Evolutionary conservation across 495 filamentous ascomycete genomes (phyloP), one percentile per base, ranked within the genome.

Genomic region (Xylaria nigripes): DNA sequence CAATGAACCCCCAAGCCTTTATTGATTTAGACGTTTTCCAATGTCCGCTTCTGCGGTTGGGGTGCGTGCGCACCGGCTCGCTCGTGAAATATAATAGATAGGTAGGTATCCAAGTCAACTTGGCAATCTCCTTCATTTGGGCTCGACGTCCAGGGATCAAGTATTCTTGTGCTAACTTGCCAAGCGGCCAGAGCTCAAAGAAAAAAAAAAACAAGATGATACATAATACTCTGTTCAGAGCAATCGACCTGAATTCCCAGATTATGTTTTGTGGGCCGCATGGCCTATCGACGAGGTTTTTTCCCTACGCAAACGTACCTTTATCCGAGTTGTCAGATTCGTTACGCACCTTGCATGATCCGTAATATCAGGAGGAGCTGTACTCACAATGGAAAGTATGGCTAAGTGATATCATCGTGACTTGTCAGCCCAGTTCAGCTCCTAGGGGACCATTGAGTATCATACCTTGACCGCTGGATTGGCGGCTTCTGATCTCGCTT

Each of bases 321-420:
- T 57, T n/a, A 53, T 47, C 44, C 48, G 13, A 47, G 50, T 42
- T 50, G 57, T 58, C 48, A 48, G 54, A 45, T 42, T 60, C 48
- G 27, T 51, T 45, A n/a, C 21, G 41, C 34, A 13, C 12, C 34
- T 43, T 45, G n/a, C 6, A 47, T 45, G 34, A 30, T 25, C 30
- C 15, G 4, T 36, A 30, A 24, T 51, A 30, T n/a, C 44, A 15
- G 43, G 18, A 18, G 40, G 45, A n/a, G 48, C 24, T 23, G 13
- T 18, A 77, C 85, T 70, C 66, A 89, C 83, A 89, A 65, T 40
- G 85, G 86, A 55, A 89, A 89, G 65, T 90, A 90, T 51, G 86
- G 81, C 73, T 81, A 52, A 36, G 25, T 48, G n/a, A 47, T 52
- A 34, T 43, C 41, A 49, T 40, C 45, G 55, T 45, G 40, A 53